Base-by-base conservation (phyloP, 202 grass and related monocot species). In the Bolboschoenoplectus hybrid region DNA sequence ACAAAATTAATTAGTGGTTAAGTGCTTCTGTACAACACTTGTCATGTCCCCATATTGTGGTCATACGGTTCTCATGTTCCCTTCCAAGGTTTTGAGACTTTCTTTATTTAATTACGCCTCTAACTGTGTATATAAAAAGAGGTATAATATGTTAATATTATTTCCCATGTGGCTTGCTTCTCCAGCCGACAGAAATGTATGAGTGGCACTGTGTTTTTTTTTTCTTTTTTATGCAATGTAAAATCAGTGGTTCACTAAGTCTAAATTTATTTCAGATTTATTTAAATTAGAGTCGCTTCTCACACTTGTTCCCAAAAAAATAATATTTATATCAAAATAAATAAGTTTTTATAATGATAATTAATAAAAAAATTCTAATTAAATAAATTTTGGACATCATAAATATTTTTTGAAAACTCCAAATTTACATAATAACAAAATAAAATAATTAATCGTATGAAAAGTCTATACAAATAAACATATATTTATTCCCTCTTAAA, bases 21-120 rank as follows among this genome's bases (percentile, higher is more conserved):
- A 26, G 26, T 82, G 80, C 16, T 82, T 64, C 17, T 82, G 57
- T 44, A n/a, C n/a, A n/a, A n/a, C 60, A 66, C 5, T 11, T 82
- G 80, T 67, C 26, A 36, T 65, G 19, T 36, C 9, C 6, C 12
- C 80, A 63, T 41, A 19, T 43, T 11, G 35, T 81, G 14, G 53
- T 39, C 36, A 81, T 49, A 49, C 46, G 38, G 16, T 13, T 62
- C 77, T 35, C 80, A 82, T 82, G 60, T 47, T 82, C 80, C 57
- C 17, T 63, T 34, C 71, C 5, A 43, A 5, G 6, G 0, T 74
- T 26, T 26, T 74, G 46, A 34, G 45, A 74, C 19, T 74, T 74
- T 14, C 1, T 74, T 9, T 67, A 67, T 67, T 67, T 44, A 50
- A 50, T 51, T 51, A 74, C 5, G 71, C 19, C 40, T 70, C 39